Conservation (phyloP, 2,329 filamentous ascomycete genomes). For the Penicillium sp. region DNA sequence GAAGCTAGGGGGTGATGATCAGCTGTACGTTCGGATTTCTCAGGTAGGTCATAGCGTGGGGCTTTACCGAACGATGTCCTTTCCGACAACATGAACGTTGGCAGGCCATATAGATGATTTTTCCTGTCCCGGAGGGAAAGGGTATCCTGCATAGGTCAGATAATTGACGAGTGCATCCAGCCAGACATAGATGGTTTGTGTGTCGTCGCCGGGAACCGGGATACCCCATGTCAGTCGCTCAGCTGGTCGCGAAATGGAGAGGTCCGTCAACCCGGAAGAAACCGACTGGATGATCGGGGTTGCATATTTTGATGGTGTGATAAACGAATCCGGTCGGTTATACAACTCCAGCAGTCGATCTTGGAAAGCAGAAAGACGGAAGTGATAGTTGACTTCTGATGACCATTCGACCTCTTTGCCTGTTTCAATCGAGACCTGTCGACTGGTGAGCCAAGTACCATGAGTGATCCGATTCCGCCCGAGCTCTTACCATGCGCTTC, state of each 20-base stretch:
- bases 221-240: slow-evolving; percentile 86
- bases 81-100: slow-evolving; percentile 89
- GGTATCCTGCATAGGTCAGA: slow-evolving; percentile 83
- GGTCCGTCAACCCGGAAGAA: slow-evolving; percentile 74
- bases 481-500: slow-evolving; percentile 67
- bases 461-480: neutral
- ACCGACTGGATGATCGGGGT: slow-evolving; percentile 80
- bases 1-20: slow-evolving; percentile 57
- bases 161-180: slow-evolving; percentile 96
- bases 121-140: slow-evolving; percentile 67
- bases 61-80: slow-evolving; percentile 79
- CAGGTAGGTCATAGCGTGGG: slow-evolving; percentile 9
- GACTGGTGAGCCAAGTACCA: slow-evolving; percentile 23
- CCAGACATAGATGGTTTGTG: slow-evolving; percentile 97
- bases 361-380: slow-evolving; percentile 80
- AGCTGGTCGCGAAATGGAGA: slow-evolving; percentile 83
- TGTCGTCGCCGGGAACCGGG: slow-evolving; percentile 77
- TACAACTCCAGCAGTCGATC: slow-evolving; percentile 82
- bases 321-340: slow-evolving; percentile 72
- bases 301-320: slow-evolving; percentile 73
- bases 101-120: slow-evolving; percentile 77
- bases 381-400: slow-evolving; percentile 92
- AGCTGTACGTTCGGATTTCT: slow-evolving; percentile 18
- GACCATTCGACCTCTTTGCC: slow-evolving; percentile 94
- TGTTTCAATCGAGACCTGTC: slow-evolving; percentile 73